Evolutionary conservation across 441 rosid species (phyloP), one percentile per base, ranked within the genome.

Genomic region (Gossypium davidsonii): DNA sequence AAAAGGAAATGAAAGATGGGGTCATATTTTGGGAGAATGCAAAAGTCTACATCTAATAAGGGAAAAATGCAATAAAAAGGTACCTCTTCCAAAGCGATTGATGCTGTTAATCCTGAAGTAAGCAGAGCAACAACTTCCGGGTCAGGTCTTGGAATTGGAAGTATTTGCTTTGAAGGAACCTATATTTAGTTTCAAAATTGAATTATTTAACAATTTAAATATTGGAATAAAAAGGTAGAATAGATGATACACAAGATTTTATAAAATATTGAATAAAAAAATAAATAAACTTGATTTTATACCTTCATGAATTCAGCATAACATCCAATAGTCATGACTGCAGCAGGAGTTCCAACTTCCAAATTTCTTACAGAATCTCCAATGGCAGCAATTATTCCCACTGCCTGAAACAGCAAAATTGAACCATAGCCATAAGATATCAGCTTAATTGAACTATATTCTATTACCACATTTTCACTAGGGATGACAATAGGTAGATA

Each of bases 101-200:
- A 95, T 6, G 99, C 99, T 67, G 99, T 95, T 77, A 95, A 79
- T 67, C 99, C 99, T 17, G 98, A 95, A 61, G 99, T 95, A 81
- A 95, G 98, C 97, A 95, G 85, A 72, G 97, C 99, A 79, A 95
- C 92, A 77, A 90, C 98, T 85, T 95, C 98, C 21, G 99, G 95
- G 74, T 91, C 97, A 53, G 97, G 99, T 79, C 91, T 90, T 65
- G 95, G 87, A 69, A 95, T 92, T 51, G 96, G 92, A 79, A 95
- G 96, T 56, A 95, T 73, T 26, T 89, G 87, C 80, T 88, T 92
- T 57, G 91, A 81, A 68, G 86, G 83, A 75, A 95, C 97, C 99
- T 95, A 75, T 58, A 58, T 74, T 57, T 56, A 11, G 63, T 3
- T 63, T 63, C n/a, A 25, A 48, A 17, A 66, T 62, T 60, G 57